Evolutionary conservation across 805 yeast genomes (phyloP).

Genomic region (Candida coleopterorum): DNA sequence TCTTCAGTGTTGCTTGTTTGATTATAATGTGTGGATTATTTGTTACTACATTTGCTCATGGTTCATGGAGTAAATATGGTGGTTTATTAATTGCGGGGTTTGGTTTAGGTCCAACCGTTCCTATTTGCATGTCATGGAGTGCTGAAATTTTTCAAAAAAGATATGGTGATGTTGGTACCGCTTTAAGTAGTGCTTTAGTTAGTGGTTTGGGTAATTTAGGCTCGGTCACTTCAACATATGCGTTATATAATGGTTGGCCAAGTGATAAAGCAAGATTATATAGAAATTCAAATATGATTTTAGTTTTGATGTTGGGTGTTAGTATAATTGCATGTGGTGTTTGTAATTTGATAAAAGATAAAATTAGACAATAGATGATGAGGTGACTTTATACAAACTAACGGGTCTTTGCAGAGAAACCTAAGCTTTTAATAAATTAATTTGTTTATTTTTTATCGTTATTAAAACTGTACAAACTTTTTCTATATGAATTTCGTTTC

Average conservation of each 20-base stretch:
- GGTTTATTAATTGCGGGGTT: conserved; percentile 80
- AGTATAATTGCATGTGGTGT: conserved; percentile 50
- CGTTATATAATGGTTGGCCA: conserved; percentile 85
- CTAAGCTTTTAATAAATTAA: too few species aligned
- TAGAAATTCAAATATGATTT: conserved; percentile 75
- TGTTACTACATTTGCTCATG: conserved; percentile 70
- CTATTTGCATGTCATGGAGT: conserved; percentile 80
- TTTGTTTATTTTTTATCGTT: too few species aligned
- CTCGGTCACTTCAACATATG: conserved; percentile 80
- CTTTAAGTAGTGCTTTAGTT: conserved; percentile 77
- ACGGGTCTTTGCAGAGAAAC: too few species aligned
- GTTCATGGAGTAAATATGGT: conserved; percentile 72
- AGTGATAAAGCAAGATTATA: conserved; percentile 59
- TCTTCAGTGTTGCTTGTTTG: conserved; percentile 58
- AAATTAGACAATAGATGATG: conserved; percentile 22
- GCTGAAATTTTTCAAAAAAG: conserved; percentile 66
- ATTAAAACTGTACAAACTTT: too few species aligned
- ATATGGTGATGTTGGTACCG: conserved; percentile 82
- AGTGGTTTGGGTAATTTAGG: conserved; percentile 87
- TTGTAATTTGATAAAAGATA: conserved; percentile 28
- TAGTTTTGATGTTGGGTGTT: conserved; percentile 71
- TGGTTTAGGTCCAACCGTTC: conserved; percentile 89
- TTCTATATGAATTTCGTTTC: too few species aligned
- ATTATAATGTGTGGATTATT: conserved; percentile 72
- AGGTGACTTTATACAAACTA: too few species aligned